Conservation (phyloP, 2,329 filamentous ascomycete species). For the Aureobasidium vineae region DNA sequence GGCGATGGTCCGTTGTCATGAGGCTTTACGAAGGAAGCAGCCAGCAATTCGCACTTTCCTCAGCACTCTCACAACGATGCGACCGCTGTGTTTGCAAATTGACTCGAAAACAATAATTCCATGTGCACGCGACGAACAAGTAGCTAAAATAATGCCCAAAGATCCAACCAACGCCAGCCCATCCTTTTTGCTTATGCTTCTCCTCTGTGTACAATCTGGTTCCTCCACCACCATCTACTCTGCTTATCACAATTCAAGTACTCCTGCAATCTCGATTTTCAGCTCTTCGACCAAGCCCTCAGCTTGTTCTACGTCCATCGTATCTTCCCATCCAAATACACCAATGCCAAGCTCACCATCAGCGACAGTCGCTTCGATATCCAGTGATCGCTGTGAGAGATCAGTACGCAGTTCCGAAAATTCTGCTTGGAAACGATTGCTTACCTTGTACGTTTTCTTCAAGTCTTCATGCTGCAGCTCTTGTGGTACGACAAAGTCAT, state of each 20-base stretch:
- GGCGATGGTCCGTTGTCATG: neutral
- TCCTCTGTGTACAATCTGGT: neutral
- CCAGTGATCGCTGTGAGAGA: conserved; percentile 49
- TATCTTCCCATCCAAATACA: conserved; percentile 50
- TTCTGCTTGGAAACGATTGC: conserved; percentile 28
- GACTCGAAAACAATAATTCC: neutral
- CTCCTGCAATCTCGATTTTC: conserved; percentile 27
- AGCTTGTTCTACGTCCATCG: conserved; percentile 43
- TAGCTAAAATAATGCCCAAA: neutral
- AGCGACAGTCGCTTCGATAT: conserved; percentile 55
- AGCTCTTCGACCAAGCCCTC: conserved; percentile 35
- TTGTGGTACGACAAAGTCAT: conserved; percentile 29
- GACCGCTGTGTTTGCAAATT: neutral
- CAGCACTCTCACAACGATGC: neutral
- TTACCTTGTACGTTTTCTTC: conserved; percentile 42
- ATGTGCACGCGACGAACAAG: neutral
- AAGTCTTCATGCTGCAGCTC: conserved; percentile 34
- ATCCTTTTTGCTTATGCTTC: neutral
- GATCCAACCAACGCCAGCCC: neutral
- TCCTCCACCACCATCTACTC: neutral
- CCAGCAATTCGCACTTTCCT: neutral
- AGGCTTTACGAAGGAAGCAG: neutral
- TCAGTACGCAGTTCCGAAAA: conserved; percentile 29
- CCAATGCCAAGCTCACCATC: conserved; percentile 53
- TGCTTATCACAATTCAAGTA: neutral